Evolutionary conservation across 176 grass and related monocot species (phyloP).

Genomic region (Avena atlantica): DNA sequence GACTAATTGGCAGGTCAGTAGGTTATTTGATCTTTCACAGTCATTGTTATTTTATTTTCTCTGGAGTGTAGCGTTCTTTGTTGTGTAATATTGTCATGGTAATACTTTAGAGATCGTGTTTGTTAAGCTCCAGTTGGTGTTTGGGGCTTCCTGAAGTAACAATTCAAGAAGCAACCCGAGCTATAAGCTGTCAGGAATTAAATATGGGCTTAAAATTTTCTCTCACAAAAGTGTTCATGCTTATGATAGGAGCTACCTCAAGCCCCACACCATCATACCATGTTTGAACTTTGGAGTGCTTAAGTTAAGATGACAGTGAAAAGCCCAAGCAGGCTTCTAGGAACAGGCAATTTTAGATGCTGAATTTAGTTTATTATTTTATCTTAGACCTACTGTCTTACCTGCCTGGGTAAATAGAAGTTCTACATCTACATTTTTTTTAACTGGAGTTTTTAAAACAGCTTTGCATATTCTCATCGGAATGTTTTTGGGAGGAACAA

Average conservation of each 20-base stretch:
- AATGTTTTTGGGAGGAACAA: slow-evolving; percentile 99
- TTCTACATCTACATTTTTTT: slow-evolving; percentile 6
- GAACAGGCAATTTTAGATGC: neutral
- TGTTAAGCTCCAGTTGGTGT: neutral
- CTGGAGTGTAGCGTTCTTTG: neutral
- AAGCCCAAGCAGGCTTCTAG: neutral
- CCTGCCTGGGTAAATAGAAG: slow-evolving; percentile 23
- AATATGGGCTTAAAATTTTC: slow-evolving; percentile 1
- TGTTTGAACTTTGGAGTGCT: neutral
- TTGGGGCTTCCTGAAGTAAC: slow-evolving; percentile 1
- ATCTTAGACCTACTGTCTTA: neutral
- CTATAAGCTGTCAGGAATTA: neutral
- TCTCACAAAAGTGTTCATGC: neutral
- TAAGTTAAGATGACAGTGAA: slow-evolving; percentile 27
- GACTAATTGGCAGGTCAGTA: slow-evolving; percentile 94
- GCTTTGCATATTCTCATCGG: slow-evolving; percentile 98
- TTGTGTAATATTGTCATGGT: slow-evolving; percentile 7
- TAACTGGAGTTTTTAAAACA: slow-evolving; percentile 51
- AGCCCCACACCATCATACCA: neutral
- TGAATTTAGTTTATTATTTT: slow-evolving; percentile 21
- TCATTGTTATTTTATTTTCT: slow-evolving; percentile 5
- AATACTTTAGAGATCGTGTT: neutral
- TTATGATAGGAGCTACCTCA: slow-evolving; percentile 13
- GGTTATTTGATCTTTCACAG: neutral
- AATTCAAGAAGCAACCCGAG: neutral